Percentiles rank a stretch among this genome's conserved stretches.
Evolutionary conservation across 495 filamentous ascomycete genomes (phyloP).

Genomic region (Aspergillus affinis): DNA sequence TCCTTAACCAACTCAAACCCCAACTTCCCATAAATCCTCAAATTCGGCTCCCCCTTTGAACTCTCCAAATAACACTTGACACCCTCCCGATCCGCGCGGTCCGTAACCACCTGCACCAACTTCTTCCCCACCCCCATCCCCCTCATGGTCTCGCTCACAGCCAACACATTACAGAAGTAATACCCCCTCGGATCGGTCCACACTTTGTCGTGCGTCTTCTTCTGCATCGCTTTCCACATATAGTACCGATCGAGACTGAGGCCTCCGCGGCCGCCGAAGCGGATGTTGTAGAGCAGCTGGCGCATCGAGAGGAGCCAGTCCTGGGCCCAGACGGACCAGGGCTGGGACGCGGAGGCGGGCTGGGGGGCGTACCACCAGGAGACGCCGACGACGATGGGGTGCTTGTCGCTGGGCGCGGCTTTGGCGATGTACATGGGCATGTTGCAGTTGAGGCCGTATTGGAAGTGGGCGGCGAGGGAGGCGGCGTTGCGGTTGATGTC

Average conservation of each 20-base stretch:
- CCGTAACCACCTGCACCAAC: conserved; percentile 58
- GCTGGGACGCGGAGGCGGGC: conserved; percentile 32
- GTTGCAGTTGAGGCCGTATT: conserved; percentile 58
- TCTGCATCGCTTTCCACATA: conserved; percentile 50
- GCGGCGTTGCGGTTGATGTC: conserved; percentile 56
- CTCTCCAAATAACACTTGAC: conserved; percentile 65
- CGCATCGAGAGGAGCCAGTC: conserved; percentile 58
- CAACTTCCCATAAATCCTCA: conserved; percentile 64
- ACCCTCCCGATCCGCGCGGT: conserved; percentile 57
- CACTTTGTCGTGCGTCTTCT: conserved; percentile 34
- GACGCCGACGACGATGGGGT: conserved; percentile 51
- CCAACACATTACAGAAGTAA: conserved; percentile 70
- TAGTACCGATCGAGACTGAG: conserved; percentile 61
- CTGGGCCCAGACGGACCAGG: conserved; percentile 57
- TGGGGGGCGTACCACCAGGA: conserved; percentile 63
- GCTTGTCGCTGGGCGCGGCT: conserved; percentile 21
- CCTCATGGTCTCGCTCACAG: conserved; percentile 58
- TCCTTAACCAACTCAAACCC: conserved; percentile 61
- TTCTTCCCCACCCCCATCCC: conserved; percentile 59
- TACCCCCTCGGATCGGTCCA: conserved; percentile 53
- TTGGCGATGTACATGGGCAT: conserved; percentile 65
- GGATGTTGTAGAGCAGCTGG: conserved; percentile 61
- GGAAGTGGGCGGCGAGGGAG: conserved; percentile 61
- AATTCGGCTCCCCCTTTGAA: conserved; percentile 60
- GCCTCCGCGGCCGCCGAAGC: conserved; percentile 60